Conservation (phyloP, 306 rosid species). For the Fragaria nilgerrensis region DNA sequence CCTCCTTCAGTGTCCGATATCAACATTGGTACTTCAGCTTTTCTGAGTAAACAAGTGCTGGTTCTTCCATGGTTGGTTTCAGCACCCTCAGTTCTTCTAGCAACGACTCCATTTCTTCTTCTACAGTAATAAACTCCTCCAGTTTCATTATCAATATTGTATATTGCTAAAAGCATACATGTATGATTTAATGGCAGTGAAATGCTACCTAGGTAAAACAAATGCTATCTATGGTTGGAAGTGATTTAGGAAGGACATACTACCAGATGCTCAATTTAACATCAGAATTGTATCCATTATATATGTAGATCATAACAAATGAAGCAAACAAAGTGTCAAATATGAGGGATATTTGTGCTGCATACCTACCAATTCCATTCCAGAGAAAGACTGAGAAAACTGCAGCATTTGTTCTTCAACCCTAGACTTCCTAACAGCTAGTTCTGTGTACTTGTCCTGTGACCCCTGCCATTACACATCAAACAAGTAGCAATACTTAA, state of each 20-base stretch:
- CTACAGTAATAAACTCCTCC: constrained; percentile 39
- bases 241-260: neutral
- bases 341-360: neutral
- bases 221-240: neutral
- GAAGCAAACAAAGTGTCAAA: neutral
- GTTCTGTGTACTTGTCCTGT: constrained; percentile 52
- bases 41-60: constrained; percentile 31
- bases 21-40: constrained; percentile 25
- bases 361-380: constrained; percentile 74
- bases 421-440: constrained; percentile 44
- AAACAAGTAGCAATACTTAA: neutral
- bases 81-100: constrained; percentile 53
- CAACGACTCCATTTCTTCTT: constrained; percentile 43
- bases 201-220: neutral
- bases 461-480: neutral
- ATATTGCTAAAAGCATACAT: neutral
- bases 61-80: constrained; percentile 39
- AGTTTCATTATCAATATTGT: neutral
- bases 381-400: constrained; percentile 40
- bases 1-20: constrained; percentile 33
- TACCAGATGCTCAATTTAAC: neutral
- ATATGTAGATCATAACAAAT: neutral
- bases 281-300: too few relatives aligned
- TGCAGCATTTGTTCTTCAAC: constrained; percentile 60
- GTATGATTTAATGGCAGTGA: neutral